phyloP scores from a whole-genome alignment of 2,329 filamentous ascomycete genomes.

The Fusarium pseudoanthophilum region DNA sequence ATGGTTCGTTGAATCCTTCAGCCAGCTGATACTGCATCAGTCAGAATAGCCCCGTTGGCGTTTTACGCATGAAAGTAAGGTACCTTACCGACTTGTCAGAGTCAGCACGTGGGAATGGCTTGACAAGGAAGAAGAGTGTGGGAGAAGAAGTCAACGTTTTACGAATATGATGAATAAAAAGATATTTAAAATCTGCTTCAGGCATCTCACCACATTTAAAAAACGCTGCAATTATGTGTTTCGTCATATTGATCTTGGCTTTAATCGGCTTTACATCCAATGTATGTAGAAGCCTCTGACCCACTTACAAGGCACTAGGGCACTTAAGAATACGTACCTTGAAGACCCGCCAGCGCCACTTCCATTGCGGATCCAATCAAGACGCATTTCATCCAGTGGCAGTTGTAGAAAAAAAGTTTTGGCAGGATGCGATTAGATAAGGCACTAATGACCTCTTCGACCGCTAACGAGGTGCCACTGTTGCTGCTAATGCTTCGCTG shows the following conservation, averaged over 20 bases:
- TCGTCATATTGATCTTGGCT: neutral
- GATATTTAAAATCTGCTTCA: neutral
- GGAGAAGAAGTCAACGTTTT: neutral
- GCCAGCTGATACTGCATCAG: conserved; percentile 29
- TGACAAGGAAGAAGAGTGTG: neutral
- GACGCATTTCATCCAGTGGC: conserved; percentile 16
- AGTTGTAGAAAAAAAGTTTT: conserved; percentile 34
- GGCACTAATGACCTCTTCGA: conserved; percentile 1
- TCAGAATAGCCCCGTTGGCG: conserved; percentile 10
- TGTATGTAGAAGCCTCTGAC: neutral
- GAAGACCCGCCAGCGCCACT: conserved; percentile 19
- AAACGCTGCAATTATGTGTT: neutral
- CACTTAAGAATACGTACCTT: conserved; percentile 13
- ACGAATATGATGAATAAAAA: conserved; percentile 25
- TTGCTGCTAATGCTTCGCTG: conserved; percentile 18
- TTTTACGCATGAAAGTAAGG: neutral
- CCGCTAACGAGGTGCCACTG: neutral
- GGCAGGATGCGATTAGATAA: conserved; percentile 16
- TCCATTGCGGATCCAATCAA: neutral
- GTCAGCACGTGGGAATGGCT: neutral
- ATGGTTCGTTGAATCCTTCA: conserved; percentile 35
- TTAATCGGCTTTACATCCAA: neutral
- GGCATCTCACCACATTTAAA: neutral
- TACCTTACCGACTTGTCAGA: neutral
- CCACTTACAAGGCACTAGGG: conserved; percentile 15